These are phyloP conservation scores for Casuarina equisetifolia DNA, from an alignment of 306 rosid species.

Conservation along the genomic window DNA sequence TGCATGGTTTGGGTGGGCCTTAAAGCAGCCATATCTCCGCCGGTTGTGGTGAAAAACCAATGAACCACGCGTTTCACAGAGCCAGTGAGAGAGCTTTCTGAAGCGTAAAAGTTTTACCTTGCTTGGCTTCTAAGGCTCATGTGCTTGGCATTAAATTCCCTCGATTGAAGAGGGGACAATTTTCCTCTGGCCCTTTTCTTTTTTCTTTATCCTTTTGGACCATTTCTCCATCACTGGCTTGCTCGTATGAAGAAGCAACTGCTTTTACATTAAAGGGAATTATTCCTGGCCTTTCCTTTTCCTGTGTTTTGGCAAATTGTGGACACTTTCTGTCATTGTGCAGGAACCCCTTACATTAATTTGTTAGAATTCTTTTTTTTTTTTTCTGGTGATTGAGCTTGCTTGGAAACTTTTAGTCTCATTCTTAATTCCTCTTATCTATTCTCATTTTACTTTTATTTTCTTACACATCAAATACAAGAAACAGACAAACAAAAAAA, in stretches of 20 bases:
- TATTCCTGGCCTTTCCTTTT: no score
- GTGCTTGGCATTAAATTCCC: background rate
- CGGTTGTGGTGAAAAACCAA: slow-evolving; percentile 5
- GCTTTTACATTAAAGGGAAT: background rate
- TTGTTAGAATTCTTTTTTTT: no score
- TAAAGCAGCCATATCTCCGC: background rate
- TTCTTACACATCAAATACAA: no score
- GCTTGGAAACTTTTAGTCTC: no score
- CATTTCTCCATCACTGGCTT: background rate
- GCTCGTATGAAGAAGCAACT: background rate
- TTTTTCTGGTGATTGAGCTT: no score
- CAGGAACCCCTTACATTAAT: no score
- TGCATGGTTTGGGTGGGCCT: background rate
- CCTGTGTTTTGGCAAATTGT: no score
- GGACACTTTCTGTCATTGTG: no score
- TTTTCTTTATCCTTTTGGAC: background rate
- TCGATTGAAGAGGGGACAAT: background rate
- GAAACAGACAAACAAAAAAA: no score
- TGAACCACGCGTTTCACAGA: background rate
- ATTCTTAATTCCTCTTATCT: no score
- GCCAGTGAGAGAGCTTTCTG: background rate
- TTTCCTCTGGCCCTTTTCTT: background rate
- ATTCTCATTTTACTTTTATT: no score
- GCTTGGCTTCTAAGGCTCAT: slow-evolving; percentile 25
- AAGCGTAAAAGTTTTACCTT: background rate